These are phyloP conservation scores for Nemania abortiva DNA, from an alignment of 2,329 filamentous ascomycete genomes.

Conservation along the genomic window DNA sequence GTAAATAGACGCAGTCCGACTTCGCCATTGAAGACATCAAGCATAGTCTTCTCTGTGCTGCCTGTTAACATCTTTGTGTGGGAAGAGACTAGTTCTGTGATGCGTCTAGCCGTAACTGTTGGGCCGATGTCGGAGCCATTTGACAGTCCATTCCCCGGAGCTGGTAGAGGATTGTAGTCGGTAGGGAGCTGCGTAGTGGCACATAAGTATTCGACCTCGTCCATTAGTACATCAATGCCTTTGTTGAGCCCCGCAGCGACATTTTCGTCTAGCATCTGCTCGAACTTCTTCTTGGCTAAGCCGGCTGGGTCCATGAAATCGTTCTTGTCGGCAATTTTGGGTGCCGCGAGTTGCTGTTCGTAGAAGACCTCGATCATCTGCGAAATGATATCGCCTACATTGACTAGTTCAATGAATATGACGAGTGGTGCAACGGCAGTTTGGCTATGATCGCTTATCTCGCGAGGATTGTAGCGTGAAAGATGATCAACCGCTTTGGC, in stretches of 20 bases:
- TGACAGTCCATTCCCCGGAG: slow-evolving; percentile 51
- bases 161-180: slow-evolving; percentile 83
- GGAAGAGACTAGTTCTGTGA: slow-evolving; percentile 86
- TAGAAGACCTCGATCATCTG: slow-evolving; percentile 99
- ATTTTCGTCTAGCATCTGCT: slow-evolving; percentile 97
- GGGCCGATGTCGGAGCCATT: slow-evolving; percentile 66
- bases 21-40: slow-evolving; percentile 98
- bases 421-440: slow-evolving; percentile 89
- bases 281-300: slow-evolving; percentile 97
- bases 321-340: slow-evolving; percentile 87
- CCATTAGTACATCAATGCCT: slow-evolving; percentile 98
- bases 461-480: slow-evolving; percentile 89
- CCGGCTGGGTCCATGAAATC: slow-evolving; percentile 94
- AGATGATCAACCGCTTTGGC: slow-evolving; percentile 92
- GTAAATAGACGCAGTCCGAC: slow-evolving; percentile 93
- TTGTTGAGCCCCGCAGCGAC: slow-evolving; percentile 96
- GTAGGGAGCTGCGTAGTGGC: slow-evolving; percentile 86
- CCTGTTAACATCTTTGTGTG: slow-evolving; percentile 95
- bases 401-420: slow-evolving; percentile 96
- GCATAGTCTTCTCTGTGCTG: slow-evolving; percentile 96
- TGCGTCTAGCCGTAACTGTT: slow-evolving; percentile 80
- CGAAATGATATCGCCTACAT: slow-evolving; percentile 96
- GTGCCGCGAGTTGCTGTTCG: slow-evolving; percentile 88
- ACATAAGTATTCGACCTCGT: slow-evolving; percentile 95
- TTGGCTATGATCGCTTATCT: slow-evolving; percentile 77